Evolutionary conservation across 1,284 basidiomycete genomes (phyloP).

Genomic region (Cryptococcus neoformans): DNA sequence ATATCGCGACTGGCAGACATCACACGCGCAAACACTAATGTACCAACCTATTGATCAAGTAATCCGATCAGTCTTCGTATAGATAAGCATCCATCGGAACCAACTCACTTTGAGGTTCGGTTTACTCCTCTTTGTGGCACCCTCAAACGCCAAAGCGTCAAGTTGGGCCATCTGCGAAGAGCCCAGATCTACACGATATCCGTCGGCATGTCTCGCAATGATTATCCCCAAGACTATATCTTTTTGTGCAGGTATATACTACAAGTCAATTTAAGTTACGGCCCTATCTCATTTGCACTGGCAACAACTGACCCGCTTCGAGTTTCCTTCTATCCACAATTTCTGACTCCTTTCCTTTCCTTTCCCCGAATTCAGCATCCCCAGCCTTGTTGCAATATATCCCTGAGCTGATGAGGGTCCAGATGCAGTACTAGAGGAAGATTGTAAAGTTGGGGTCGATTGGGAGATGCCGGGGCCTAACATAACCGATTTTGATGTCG

Average conservation of each 20-base stretch:
- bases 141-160: slow-evolving; percentile 55
- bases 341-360: slow-evolving; percentile 33
- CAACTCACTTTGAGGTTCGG: slow-evolving; percentile 53
- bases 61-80: background rate
- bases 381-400: slow-evolving; percentile 37
- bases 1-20: slow-evolving; percentile 52
- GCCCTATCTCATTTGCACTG: no score
- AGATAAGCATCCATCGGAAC: background rate
- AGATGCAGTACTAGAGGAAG: slow-evolving; percentile 2
- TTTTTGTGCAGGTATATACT: slow-evolving; percentile 52
- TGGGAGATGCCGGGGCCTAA: slow-evolving; percentile 43
- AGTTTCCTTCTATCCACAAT: slow-evolving; percentile 44
- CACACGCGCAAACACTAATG: slow-evolving; percentile 53
- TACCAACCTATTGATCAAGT: slow-evolving; percentile 48
- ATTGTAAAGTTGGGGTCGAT: slow-evolving; percentile 13
- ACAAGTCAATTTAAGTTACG: background rate
- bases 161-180: slow-evolving; percentile 50
- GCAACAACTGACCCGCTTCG: slow-evolving; percentile 36
- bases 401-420: slow-evolving; percentile 9
- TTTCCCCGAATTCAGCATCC: slow-evolving; percentile 32
- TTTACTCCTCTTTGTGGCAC: slow-evolving; percentile 54
- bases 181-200: slow-evolving; percentile 55
- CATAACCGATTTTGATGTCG: slow-evolving; percentile 28
- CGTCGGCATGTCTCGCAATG: slow-evolving; percentile 52
- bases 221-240: slow-evolving; percentile 54